Evolutionary conservation across 306 rosid species (phyloP).

Genomic region (Pachyrhizus erosus): DNA sequence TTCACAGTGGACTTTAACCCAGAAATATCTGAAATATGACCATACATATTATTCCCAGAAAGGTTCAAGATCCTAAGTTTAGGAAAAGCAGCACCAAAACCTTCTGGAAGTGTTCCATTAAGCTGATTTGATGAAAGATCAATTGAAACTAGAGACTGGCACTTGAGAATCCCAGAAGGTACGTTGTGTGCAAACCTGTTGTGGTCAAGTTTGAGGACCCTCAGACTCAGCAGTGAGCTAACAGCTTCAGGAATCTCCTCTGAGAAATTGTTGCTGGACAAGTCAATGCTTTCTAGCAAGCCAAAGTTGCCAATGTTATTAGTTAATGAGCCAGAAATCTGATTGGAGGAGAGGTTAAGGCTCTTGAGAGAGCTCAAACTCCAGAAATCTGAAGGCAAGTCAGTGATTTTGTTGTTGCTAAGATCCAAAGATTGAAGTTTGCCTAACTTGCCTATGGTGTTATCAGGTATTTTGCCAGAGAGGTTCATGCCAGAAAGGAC

Average conservation of each 20-base stretch:
- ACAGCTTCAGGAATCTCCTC: conserved; percentile 78
- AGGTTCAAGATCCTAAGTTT: conserved; percentile 81
- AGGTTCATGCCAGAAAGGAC: conserved; percentile 66
- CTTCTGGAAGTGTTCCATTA: conserved; percentile 78
- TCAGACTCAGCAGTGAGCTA: conserved; percentile 64
- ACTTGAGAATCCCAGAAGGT: conserved; percentile 71
- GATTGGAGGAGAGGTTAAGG: conserved; percentile 76
- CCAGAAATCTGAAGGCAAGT: conserved; percentile 92
- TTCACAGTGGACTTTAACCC: conserved; percentile 65
- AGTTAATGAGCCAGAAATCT: conserved; percentile 79
- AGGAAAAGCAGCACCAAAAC: conserved; percentile 83
- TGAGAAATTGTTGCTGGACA: conserved; percentile 74
- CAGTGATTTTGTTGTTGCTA: conserved; percentile 80
- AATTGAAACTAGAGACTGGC: conserved; percentile 67
- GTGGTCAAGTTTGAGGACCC: conserved; percentile 66
- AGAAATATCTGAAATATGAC: conserved; percentile 62
- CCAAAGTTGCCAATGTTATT: conserved; percentile 91
- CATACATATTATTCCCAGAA: conserved; percentile 72
- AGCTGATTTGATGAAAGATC: conserved; percentile 84
- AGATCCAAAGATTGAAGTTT: conserved; percentile 82
- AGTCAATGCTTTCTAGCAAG: conserved; percentile 70
- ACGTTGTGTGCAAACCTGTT: conserved; percentile 64
- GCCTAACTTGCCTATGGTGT: conserved; percentile 81
- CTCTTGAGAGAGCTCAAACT: conserved; percentile 72
- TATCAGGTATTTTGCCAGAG: conserved; percentile 81